Base-by-base conservation (phyloP, 306 rosid genomes). In the Heteromeles arbutifolia region DNA sequence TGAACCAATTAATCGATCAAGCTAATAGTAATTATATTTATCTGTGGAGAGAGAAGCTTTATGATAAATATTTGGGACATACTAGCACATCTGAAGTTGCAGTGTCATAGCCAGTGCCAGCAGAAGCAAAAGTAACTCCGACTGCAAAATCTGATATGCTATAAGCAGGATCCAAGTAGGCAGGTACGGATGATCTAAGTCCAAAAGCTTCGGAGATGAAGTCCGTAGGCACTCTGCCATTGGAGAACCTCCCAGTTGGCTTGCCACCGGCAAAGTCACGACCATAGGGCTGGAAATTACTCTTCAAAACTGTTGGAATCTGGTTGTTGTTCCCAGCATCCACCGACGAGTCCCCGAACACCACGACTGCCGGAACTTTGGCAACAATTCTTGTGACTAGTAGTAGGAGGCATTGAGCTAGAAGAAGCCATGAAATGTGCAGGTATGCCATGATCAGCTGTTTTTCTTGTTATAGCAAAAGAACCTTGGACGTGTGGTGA, bases 261-360 rank as follows among this genome's bases (percentile, higher is more conserved):
- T 80, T 85, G 15, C 91, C 89, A 0, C 98, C 97, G 0, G 7
- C 6, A 65, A 94, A 94, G 74, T 94, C 98, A 22, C 98, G 93
- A 1, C 98, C 98, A n/a, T 94, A 94, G 0, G 98, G 98, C 80
- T 57, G 39, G 65, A 94, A 94, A 53, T 94, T 94, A 80, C 98
- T 94, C 85, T 97, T 54, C 1, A 95, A 95, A 56, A 94, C 37
- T 3, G 98, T 94, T 0, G 89, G 96, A 4, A 94, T 94, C 69
- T 17, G 87, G 91, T 94, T 92, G 88, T 94, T 94, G 84, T 94
- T 94, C 21, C 98, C 98, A 0, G 98, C 97, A 8, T 94, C 98
- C 0, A 92, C 98, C 0, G 98, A 85, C 3, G 98, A 94, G 88
- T 94, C 98, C 0, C 98, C 98, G 14, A 94, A 94, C 41, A 94